Evolutionary conservation across 495 filamentous ascomycete species (phyloP).

Genomic region (Trichoderma gamsii): DNA sequence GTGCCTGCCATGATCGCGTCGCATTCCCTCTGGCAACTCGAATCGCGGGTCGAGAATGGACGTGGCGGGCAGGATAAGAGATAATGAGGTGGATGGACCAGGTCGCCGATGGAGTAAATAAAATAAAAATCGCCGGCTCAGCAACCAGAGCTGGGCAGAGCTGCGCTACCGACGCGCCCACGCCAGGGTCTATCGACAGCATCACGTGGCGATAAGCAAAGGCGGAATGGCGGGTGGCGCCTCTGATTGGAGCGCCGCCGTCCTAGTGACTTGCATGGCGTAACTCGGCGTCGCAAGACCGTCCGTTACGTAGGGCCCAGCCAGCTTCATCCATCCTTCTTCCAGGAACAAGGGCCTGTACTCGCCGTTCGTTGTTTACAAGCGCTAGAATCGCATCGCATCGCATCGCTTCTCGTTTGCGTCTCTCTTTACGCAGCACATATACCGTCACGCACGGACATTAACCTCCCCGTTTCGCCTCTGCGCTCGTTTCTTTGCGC

Average conservation of each 20-base stretch:
- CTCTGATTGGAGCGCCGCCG: constrained; percentile 8
- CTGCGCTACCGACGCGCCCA: constrained; percentile 14
- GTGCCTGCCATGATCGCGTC: constrained; percentile 37
- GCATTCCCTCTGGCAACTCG: constrained; percentile 27
- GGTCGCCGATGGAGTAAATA: constrained; percentile 15
- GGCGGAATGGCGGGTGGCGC: not conserved
- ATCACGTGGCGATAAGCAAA: constrained; percentile 14
- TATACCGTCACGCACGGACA: not conserved
- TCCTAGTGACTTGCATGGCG: constrained; percentile 8
- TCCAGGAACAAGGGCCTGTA: not conserved
- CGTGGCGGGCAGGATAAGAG: not conserved
- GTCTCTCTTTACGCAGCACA: not conserved
- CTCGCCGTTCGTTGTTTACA: not conserved
- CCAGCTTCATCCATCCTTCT: not conserved
- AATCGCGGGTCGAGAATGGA: not conserved
- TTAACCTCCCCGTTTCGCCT: not conserved
- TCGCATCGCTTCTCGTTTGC: not conserved
- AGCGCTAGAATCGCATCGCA: not conserved
- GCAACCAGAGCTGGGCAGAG: constrained; percentile 13
- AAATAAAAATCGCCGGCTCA: constrained; percentile 13
- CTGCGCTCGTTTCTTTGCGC: not conserved
- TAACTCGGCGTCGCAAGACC: constrained; percentile 11
- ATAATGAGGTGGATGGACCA: not conserved
- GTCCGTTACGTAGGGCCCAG: constrained; percentile 13
- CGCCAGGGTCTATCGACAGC: not conserved